Base-by-base conservation (phyloP, 2,329 filamentous ascomycete genomes). In the Colletotrichum gloeosporioides region DNA sequence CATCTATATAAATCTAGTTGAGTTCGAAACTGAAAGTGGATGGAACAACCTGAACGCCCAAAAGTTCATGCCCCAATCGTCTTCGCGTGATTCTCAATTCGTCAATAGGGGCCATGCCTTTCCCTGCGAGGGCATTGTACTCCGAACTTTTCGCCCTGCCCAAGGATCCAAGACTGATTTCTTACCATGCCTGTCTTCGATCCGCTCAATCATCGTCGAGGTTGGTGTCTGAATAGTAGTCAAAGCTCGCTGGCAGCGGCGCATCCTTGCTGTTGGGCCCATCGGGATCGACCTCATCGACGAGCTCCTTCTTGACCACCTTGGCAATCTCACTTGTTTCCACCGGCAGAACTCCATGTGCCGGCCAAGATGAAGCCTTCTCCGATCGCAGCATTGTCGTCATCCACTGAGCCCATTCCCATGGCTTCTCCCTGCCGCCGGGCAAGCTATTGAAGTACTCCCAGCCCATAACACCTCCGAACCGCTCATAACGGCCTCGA, bases 381-480 rank as follows among this genome's bases (percentile, higher is more conserved):
- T 55, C 73, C 0, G 84, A 81, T 57, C 87, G 81, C 78, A 87
- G 78, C 73, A 86, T 81, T 57, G 77, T 82, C 0, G 92, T 92
- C 88, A 97, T 93, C 73, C 89, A 89, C 63, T 88, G 89, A 0
- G 94, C 95, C 96, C 96, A 98, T 79, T 94, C 89, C 93, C 94
- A 96, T 0, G 95, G 94, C 71, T 88, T 86, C 15, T 87, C 86
- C 3, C 82, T 82, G 29, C 91, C 93, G 2, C 93, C 93, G 0
- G 95, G 94, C 74, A 92, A 83, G 71, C 93, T 92, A 86, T 98
- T 98, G 86, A 96, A 98, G 83, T 97, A 98, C 86, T 98, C 96
- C 96, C 96, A 98, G 4, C 95, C 95, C 93, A 97, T 97, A 8
- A 98, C 92, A 1, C 96, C 96, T 1, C 96, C 96, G 83, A 98